A percentile compares a stretch with the other conserved stretches of the same genome.
Evolutionary conservation across 1,139 yeast species (phyloP).

Genomic region (Geotrichum candidum): DNA sequence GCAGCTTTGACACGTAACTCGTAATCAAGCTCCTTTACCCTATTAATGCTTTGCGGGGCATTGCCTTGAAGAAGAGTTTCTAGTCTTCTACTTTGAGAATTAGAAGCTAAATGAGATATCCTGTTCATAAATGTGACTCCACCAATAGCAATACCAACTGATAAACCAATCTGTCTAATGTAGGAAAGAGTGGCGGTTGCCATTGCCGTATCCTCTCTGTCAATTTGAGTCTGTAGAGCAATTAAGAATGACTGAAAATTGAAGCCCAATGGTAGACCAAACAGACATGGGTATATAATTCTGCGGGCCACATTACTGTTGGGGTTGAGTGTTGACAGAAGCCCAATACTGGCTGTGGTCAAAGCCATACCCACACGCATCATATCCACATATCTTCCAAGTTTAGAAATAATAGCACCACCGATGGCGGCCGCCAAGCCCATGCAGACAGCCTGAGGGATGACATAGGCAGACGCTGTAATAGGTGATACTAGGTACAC

Average conservation of each 20-base stretch:
- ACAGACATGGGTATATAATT: slow-evolving; percentile 24
- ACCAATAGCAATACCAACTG: slow-evolving; percentile 27
- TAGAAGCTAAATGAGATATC: slow-evolving; percentile 20
- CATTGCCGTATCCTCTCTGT: slow-evolving; percentile 24
- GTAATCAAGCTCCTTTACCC: slow-evolving; percentile 19
- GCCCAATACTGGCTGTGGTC: slow-evolving; percentile 24
- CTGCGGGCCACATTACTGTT: slow-evolving; percentile 24
- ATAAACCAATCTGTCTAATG: slow-evolving; percentile 26
- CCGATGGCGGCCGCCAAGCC: slow-evolving; percentile 26
- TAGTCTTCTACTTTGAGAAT: slow-evolving; percentile 10
- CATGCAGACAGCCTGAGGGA: slow-evolving; percentile 27
- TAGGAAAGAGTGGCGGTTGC: slow-evolving; percentile 26
- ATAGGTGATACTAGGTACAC: slow-evolving; percentile 35
- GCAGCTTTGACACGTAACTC: slow-evolving; percentile 18
- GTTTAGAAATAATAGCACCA: slow-evolving; percentile 23
- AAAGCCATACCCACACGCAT: slow-evolving; percentile 20
- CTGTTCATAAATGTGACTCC: slow-evolving; percentile 28
- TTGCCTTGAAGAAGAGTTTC: slow-evolving; percentile 19
- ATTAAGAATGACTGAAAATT: slow-evolving; percentile 28
- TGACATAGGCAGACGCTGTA: slow-evolving; percentile 24
- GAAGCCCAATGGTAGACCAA: slow-evolving; percentile 27
- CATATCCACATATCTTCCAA: slow-evolving; percentile 16
- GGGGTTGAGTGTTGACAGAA: slow-evolving; percentile 23
- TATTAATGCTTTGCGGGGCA: slow-evolving; percentile 25
- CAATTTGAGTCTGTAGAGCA: slow-evolving; percentile 25